phyloP scores from a whole-genome alignment of 2,329 filamentous ascomycete genomes.

The Erysiphe pulchra region DNA sequence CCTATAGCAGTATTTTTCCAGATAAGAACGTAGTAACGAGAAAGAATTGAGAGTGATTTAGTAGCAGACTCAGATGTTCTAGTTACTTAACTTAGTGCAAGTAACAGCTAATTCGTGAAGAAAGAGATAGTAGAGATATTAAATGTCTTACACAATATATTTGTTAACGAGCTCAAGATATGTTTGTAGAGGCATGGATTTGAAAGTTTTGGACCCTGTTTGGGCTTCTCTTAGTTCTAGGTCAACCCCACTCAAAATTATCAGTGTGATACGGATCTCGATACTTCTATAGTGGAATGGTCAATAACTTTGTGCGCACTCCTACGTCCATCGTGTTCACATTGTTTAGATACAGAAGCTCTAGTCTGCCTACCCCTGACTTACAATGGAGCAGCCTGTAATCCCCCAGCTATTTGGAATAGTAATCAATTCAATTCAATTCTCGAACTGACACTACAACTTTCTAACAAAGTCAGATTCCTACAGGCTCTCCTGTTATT shows the following conservation, averaged over 20 bases:
- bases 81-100: neutral
- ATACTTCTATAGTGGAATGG: too few relatives aligned
- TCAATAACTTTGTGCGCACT: too few relatives aligned
- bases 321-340: neutral
- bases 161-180: constrained; percentile 27
- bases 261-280: too few relatives aligned
- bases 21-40: constrained; percentile 39
- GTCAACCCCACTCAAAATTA: too few relatives aligned
- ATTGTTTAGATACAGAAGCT: neutral
- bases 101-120: neutral
- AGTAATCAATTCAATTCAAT: constrained; percentile 1
- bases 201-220: too few relatives aligned
- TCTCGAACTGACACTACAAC: neutral
- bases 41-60: constrained; percentile 27
- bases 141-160: constrained; percentile 24
- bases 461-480: constrained; percentile 15
- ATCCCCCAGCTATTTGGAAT: constrained; percentile 12
- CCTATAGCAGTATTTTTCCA: constrained; percentile 35
- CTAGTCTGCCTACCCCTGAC: neutral
- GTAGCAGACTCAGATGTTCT: constrained; percentile 57
- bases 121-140: neutral
- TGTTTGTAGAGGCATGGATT: neutral
- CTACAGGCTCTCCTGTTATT: constrained; percentile 31
- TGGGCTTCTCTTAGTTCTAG: too few relatives aligned
- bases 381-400: constrained; percentile 3